A percentile compares a stretch with the other conserved stretches of the same genome.
phyloP scores from a whole-genome alignment of 495 filamentous ascomycete species.

The Tetracladium marchalianum region DNA sequence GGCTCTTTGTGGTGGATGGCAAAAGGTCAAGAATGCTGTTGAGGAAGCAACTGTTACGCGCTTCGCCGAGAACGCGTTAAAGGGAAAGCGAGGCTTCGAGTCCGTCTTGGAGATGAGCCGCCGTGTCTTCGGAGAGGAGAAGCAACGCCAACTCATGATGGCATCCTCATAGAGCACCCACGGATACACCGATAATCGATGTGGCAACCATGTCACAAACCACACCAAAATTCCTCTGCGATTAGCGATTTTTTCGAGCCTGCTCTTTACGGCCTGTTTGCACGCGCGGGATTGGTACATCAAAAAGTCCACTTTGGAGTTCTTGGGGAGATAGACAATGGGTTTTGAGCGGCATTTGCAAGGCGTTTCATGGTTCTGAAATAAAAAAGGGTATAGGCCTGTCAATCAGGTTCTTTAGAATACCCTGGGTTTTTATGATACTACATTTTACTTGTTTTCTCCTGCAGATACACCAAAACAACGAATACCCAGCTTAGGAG shows the following conservation, averaged over 20 bases:
- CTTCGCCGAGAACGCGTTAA: constrained; percentile 82
- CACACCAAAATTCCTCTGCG: constrained; percentile 5
- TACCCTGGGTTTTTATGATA: too few species aligned
- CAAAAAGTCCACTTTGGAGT: constrained; percentile 16
- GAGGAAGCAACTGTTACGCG: constrained; percentile 83
- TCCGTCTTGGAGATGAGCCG: constrained; percentile 88
- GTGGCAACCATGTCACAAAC: constrained; percentile 2
- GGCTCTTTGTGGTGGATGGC: constrained; percentile 90
- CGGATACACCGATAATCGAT: too few species aligned
- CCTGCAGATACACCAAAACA: too few species aligned
- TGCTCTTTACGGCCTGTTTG: neutral
- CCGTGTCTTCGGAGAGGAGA: constrained; percentile 84
- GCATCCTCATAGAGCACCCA: neutral
- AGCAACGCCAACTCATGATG: constrained; percentile 22
- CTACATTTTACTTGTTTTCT: too few species aligned
- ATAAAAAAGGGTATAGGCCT: too few species aligned
- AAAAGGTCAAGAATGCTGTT: constrained; percentile 86
- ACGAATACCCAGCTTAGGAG: too few species aligned
- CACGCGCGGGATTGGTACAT: neutral
- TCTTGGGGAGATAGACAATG: neutral
- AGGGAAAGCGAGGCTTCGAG: constrained; percentile 89
- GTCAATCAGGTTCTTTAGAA: too few species aligned
- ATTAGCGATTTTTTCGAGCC: constrained; percentile 17
- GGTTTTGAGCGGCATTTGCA: too few species aligned
- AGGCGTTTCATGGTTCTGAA: too few species aligned